Evolutionary conservation across 805 yeast species (phyloP), one percentile per base, ranked within the genome.

Genomic region (Cephaloascus albidus): DNA sequence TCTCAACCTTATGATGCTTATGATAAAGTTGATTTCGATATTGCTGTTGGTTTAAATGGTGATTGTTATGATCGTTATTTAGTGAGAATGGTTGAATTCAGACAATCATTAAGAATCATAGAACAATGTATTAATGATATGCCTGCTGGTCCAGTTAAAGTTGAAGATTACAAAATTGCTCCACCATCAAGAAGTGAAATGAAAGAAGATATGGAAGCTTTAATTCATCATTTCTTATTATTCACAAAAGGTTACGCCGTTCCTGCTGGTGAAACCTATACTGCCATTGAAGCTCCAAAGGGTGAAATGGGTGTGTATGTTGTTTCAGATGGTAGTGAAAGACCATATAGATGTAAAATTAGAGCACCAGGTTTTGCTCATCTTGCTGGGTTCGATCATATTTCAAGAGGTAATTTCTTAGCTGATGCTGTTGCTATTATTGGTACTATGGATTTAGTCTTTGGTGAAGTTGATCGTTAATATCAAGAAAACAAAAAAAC

Each of bases 331-430:
- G 95, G 95, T 40, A 64, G 83, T 43, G 95, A 86, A 68, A 76
- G 93, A 62, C 95, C 95, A 28, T 86, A 86, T 68, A 78, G 88
- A 66, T 85, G 95, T 70, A 85, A 85, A 70, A 85, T 86, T 54
- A 81, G 95, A 66, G 88, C 94, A n/a, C 95, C 95, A 36, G 95
- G 95, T 35, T 86, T 86, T 58, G 88, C 95, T 31, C 94, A 85
- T 64, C 70, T 86, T 57, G 93, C 81, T 48, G 95, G 93, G 10
- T 84, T 86, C 52, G 95, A 86, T 62, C 88, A 82, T 58, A 77
- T 86, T 49, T 71, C 93, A 27, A 78, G 93, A 61, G 90, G 93
- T 53, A 85, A 85, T 61, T 81, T 81, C 65, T 69, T 86, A 58
- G 93, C 95, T 42, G 95, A 86, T 64, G 90, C 93, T 19, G 95